These are phyloP conservation scores for Ormosia emarginata DNA, from an alignment of 306 rosid species.

Conservation along the genomic window DNA sequence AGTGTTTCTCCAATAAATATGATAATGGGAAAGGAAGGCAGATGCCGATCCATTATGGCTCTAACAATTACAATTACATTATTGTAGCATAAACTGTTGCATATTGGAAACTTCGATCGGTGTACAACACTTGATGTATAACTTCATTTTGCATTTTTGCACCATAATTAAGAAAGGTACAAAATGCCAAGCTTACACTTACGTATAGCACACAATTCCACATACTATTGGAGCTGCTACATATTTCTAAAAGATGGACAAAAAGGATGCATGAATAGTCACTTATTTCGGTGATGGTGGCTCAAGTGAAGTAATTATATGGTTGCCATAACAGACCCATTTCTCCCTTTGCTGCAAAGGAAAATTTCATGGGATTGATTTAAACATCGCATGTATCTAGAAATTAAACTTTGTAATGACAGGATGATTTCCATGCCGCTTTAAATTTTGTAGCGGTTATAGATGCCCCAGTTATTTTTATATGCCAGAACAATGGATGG, in stretches of 20 bases:
- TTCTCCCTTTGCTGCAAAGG: not conserved
- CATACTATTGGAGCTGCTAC: constrained; percentile 93
- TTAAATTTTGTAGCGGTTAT: constrained; percentile 87
- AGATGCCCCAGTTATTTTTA: constrained; percentile 84
- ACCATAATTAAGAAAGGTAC: not conserved
- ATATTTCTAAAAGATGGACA: constrained; percentile 85
- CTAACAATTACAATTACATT: constrained; percentile 72
- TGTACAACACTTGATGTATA: not conserved
- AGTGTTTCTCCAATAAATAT: constrained; percentile 65
- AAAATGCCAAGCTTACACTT: not conserved
- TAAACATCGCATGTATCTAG: not conserved
- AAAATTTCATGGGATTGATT: not conserved
- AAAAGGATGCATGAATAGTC: constrained; percentile 71
- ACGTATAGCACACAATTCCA: constrained; percentile 68
- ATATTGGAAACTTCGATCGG: constrained; percentile 3
- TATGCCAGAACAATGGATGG: constrained; percentile 98
- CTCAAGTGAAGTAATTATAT: constrained; percentile 75
- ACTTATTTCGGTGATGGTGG: constrained; percentile 58
- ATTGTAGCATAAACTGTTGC: constrained; percentile 80
- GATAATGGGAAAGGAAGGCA: constrained; percentile 91
- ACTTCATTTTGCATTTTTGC: not conserved
- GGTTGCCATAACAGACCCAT: not conserved
- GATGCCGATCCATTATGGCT: constrained; percentile 89
- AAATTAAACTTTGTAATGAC: constrained; percentile 6
- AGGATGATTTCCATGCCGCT: constrained; percentile 97